Evolutionary conservation across 2,329 filamentous ascomycete species (phyloP).

Genomic region (Cytospora piceae): DNA sequence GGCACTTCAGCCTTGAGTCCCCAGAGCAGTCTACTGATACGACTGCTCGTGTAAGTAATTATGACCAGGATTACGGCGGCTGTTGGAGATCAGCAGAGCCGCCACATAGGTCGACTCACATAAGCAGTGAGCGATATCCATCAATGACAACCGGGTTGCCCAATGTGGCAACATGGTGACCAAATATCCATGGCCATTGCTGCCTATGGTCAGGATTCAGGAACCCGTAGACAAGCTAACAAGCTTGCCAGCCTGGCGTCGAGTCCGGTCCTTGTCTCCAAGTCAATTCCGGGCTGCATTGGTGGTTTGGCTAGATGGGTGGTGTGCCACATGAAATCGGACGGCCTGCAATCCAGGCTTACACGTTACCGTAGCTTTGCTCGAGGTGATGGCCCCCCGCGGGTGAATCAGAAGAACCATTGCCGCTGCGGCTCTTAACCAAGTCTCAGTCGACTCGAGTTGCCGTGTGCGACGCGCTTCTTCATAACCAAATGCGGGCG

Average conservation of each 20-base stretch:
- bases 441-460: slow-evolving; percentile 1
- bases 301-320: neutral
- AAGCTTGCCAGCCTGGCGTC: slow-evolving; percentile 2
- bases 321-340: slow-evolving; percentile 1
- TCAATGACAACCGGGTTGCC: slow-evolving; percentile 24
- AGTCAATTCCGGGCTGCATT: neutral
- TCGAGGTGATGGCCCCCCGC: neutral
- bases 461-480: neutral
- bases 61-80: neutral
- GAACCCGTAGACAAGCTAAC: neutral
- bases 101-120: slow-evolving; percentile 8
- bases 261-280: neutral
- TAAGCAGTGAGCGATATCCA: slow-evolving; percentile 8
- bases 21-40: neutral
- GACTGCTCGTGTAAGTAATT: neutral
- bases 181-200: neutral
- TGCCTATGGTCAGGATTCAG: neutral
- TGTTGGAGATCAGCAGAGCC: slow-evolving; percentile 13
- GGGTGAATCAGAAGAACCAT: neutral
- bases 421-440: neutral
- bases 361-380: neutral
- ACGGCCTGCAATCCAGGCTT: neutral
- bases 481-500: neutral
- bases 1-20: neutral
- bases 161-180: slow-evolving; percentile 15